Base-by-base conservation (phyloP, 208 protist genomes). In the Trypanosomatidae sp. region DNA sequence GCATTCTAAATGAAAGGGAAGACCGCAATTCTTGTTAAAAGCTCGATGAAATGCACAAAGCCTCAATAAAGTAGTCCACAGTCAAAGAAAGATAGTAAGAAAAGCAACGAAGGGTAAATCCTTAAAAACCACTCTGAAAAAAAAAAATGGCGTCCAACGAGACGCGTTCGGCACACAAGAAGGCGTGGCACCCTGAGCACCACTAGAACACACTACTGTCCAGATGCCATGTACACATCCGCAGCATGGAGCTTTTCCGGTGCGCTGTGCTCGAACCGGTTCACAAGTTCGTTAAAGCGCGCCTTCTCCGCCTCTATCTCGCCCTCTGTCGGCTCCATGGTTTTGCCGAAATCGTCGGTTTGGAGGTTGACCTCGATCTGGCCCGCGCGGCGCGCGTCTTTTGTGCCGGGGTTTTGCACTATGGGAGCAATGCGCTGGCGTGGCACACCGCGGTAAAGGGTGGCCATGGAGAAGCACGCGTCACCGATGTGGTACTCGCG, bases 381-480 rank as follows among this genome's bases (percentile, higher is more conserved):
- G 22, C 71, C 91, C 17, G 89, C 76, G 19, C 86, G 73, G 55
- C 71, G 71, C 50, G 88, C 91, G 68, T 92, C 83, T 50, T 84
- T 85, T 39, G 87, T 89, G 30, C 91, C 91, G 4, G 91, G 89
- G 69, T 89, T 89, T 62, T 96, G 91, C 28, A 86, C 89, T 3
- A 96, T 81, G 36, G 89, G 83, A n/a, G 89, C 91, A 41, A 88
- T 88, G 68, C 91, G 87, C 55, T 86, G 82, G n/a, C 89, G 83
- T 43, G 89, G 77, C 41, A 96, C 78, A 8, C 91, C 91, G 39
- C 89, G 83, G 65, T 89, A 82, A 1, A 96, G 81, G 6, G 89
- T 93, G 13, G 89, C 87, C 89, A 96, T 94, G 36, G 91, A 91
- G 72, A 96, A 96, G 66, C 84, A 92, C 3, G 83, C 89, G 74